Evolutionary conservation across 768 basidiomycete species (phyloP).

Genomic region (Naematelia aurantialba): DNA sequence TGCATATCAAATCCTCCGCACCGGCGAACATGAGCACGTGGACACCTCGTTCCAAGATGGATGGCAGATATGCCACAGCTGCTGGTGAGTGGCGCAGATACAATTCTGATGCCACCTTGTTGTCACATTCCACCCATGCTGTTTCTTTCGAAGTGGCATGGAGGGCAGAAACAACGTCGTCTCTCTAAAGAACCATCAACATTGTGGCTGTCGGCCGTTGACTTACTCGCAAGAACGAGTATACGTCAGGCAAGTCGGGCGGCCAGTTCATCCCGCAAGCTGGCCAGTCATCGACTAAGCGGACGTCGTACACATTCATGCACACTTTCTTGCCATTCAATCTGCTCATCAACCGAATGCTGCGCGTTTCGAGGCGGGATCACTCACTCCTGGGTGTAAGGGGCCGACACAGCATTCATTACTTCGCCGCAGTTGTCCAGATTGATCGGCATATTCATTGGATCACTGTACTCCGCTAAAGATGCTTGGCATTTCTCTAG

Average conservation of each 20-base stretch:
- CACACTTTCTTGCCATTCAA: constrained; percentile 70
- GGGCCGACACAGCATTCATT: constrained; percentile 52
- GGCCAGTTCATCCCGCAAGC: constrained; percentile 99
- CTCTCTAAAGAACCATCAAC: constrained; percentile 56
- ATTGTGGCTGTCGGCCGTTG: background rate
- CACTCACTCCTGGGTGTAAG: constrained; percentile 52
- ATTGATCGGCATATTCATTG: constrained; percentile 50
- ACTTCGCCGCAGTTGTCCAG: constrained; percentile 62
- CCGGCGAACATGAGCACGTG: constrained; percentile 89
- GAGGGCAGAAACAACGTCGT: constrained; percentile 73
- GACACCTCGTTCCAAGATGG: constrained; percentile 66
- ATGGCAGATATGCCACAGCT: constrained; percentile 70
- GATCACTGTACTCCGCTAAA: constrained; percentile 1
- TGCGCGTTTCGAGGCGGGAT: background rate
- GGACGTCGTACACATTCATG: constrained; percentile 91
- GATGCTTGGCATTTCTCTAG: constrained; percentile 1
- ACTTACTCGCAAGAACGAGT: constrained; percentile 74
- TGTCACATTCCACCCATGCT: constrained; percentile 82
- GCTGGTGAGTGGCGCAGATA: constrained; percentile 60
- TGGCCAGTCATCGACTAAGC: constrained; percentile 76
- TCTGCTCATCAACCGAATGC: constrained; percentile 51
- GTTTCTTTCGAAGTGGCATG: constrained; percentile 75
- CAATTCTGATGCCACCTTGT: constrained; percentile 64
- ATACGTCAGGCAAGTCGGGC: constrained; percentile 71
- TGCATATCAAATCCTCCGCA: constrained; percentile 95